A percentile compares a stretch with the other conserved stretches of the same genome.
phyloP scores from a whole-genome alignment of 768 basidiomycete genomes.

The Kwoniella botswanensis region DNA sequence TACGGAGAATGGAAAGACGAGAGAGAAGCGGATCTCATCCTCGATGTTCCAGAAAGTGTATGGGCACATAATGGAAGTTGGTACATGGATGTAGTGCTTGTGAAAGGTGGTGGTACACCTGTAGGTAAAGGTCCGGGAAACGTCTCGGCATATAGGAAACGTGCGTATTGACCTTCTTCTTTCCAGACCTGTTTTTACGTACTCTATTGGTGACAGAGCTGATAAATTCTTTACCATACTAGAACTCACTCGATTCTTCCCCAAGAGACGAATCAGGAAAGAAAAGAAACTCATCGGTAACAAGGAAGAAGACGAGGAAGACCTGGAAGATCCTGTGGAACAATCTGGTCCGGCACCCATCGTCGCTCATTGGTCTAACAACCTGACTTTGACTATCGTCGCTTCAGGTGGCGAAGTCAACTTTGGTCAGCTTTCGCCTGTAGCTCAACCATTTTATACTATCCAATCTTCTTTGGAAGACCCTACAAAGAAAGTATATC shows the following conservation, averaged over 20 bases:
- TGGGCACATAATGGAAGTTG: constrained; percentile 46
- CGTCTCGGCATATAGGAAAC: constrained; percentile 48
- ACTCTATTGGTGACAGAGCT: too few relatives aligned
- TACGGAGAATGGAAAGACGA: constrained; percentile 55
- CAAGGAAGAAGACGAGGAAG: constrained; percentile 55
- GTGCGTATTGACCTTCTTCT: too few relatives aligned
- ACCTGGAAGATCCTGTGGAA: constrained; percentile 52
- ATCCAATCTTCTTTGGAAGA: constrained; percentile 70
- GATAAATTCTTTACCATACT: too few relatives aligned
- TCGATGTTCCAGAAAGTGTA: constrained; percentile 53
- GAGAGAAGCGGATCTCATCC: constrained; percentile 45
- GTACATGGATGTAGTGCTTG: constrained; percentile 53
- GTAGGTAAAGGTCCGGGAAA: constrained; percentile 29
- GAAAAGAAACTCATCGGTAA: constrained; percentile 75
- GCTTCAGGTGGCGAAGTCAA: constrained; percentile 69
- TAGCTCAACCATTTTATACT: constrained; percentile 65
- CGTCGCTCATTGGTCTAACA: constrained; percentile 82
- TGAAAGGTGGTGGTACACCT: constrained; percentile 45
- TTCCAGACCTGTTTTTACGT: too few relatives aligned
- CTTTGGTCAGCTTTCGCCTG: constrained; percentile 35
- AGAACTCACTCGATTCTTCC: constrained; percentile 85
- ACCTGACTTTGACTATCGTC: constrained; percentile 83
- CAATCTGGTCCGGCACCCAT: constrained; percentile 58
- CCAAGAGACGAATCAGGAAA: constrained; percentile 73
- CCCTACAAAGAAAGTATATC: constrained; percentile 68